Percentiles rank a stretch among this genome's conserved stretches.
Conservation (phyloP, 2,329 filamentous ascomycete genomes). For the Monilinia laxa region DNA sequence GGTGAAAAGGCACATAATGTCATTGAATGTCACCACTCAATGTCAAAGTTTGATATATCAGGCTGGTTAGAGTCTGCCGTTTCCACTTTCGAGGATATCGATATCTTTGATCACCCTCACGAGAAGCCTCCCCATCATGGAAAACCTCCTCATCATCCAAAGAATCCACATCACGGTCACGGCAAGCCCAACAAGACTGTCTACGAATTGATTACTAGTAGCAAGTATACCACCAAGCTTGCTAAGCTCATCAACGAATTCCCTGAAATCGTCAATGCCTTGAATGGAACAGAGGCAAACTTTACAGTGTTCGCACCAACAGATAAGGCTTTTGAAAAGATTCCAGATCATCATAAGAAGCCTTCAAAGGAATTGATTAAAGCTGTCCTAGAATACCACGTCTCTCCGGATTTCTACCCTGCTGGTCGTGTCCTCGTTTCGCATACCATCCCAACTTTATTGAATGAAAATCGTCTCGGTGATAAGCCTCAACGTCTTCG, state of each 20-base stretch:
- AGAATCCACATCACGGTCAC: constrained; percentile 35
- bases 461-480: constrained; percentile 60
- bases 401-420: constrained; percentile 66
- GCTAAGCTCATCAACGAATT: constrained; percentile 72
- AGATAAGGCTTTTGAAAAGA: constrained; percentile 69
- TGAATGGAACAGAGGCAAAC: constrained; percentile 74
- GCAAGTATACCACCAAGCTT: constrained; percentile 75
- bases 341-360: constrained; percentile 54
- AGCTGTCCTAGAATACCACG: constrained; percentile 71
- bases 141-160: constrained; percentile 34
- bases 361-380: constrained; percentile 70
- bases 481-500: constrained; percentile 70
- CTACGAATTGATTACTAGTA: constrained; percentile 74
- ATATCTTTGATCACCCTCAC: constrained; percentile 31
- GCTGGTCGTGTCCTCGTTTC: constrained; percentile 63
- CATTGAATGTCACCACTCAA: constrained; percentile 38
- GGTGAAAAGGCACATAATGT: constrained; percentile 29
- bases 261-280: constrained; percentile 65
- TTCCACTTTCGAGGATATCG: constrained; percentile 40
- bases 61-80: constrained; percentile 41
- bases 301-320: constrained; percentile 80
- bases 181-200: constrained; percentile 66
- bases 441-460: constrained; percentile 72
- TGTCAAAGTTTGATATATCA: constrained; percentile 39
- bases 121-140: constrained; percentile 37